phyloP scores from a whole-genome alignment of 2,329 filamentous ascomycete species.

The Epichloe sylvatica region DNA sequence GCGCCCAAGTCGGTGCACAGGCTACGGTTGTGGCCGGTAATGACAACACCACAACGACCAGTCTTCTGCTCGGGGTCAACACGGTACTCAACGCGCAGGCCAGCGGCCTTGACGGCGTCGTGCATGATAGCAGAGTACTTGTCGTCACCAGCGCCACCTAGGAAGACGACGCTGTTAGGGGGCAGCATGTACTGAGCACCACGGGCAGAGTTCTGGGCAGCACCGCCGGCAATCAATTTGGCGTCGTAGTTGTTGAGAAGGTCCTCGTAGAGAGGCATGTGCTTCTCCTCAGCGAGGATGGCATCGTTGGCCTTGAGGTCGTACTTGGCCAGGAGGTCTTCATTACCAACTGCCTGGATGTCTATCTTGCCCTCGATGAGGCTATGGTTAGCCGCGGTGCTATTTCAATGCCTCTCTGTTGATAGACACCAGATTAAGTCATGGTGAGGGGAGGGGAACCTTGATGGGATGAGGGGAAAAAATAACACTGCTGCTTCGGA shows the following conservation, averaged over 20 bases:
- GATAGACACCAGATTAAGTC: neutral
- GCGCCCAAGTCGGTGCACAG: constrained; percentile 92
- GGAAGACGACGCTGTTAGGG: constrained; percentile 79
- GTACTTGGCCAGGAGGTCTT: constrained; percentile 83
- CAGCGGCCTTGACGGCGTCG: constrained; percentile 74
- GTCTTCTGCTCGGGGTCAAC: constrained; percentile 74
- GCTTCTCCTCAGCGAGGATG: constrained; percentile 88
- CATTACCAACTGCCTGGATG: constrained; percentile 77
- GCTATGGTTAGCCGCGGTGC: neutral
- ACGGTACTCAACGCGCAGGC: constrained; percentile 88
- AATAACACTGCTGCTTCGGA: neutral
- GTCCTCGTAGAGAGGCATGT: constrained; percentile 82
- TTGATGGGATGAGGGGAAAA: neutral
- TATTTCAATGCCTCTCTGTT: neutral
- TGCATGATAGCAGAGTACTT: constrained; percentile 84
- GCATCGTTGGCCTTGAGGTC: constrained; percentile 90
- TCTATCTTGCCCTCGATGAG: constrained; percentile 34
- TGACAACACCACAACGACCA: constrained; percentile 88
- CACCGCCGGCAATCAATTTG: constrained; percentile 89
- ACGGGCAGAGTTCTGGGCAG: constrained; percentile 92
- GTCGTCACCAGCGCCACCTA: constrained; percentile 89
- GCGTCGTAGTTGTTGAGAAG: constrained; percentile 83
- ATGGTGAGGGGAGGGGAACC: neutral
- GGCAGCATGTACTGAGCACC: constrained; percentile 94
- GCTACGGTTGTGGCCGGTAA: constrained; percentile 90